These are phyloP conservation scores for Blastomyces silverae DNA, from an alignment of 2,329 filamentous ascomycete species.

Conservation along the genomic window DNA sequence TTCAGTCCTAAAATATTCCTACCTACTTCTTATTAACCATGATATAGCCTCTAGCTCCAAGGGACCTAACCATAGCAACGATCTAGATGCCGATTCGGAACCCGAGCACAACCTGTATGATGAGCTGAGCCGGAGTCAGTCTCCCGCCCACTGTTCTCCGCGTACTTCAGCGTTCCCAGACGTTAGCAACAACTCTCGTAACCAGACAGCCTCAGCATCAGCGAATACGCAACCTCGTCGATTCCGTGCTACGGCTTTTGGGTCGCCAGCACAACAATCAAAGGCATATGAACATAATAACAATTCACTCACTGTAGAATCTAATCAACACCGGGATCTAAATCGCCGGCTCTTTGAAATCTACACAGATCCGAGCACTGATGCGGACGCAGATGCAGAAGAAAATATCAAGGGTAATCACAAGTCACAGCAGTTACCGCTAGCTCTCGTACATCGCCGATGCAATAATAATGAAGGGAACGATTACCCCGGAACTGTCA, in stretches of 20 bases:
- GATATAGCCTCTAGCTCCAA: not conserved
- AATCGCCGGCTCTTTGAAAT: not conserved
- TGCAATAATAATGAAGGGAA: not conserved
- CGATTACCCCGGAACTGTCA: not conserved
- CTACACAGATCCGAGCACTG: not conserved
- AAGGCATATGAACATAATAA: not conserved
- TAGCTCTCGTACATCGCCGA: not conserved
- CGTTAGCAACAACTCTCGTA: not conserved
- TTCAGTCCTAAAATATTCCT: too few species aligned
- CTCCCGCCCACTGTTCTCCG: not conserved
- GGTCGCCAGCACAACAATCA: not conserved
- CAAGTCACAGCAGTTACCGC: not conserved
- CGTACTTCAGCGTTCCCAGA: not conserved
- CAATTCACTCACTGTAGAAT: not conserved
- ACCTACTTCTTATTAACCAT: not conserved
- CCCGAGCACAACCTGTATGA: not conserved
- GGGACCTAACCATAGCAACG: not conserved
- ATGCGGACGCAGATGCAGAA: not conserved
- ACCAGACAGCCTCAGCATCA: not conserved
- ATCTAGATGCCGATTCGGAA: not conserved
- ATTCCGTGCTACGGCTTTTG: not conserved
- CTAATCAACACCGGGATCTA: not conserved
- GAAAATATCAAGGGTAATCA: not conserved
- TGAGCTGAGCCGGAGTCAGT: not conserved
- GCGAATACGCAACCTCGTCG: not conserved